Conservation (phyloP, 2,329 filamentous ascomycete species). For the Aspergillus felis region DNA sequence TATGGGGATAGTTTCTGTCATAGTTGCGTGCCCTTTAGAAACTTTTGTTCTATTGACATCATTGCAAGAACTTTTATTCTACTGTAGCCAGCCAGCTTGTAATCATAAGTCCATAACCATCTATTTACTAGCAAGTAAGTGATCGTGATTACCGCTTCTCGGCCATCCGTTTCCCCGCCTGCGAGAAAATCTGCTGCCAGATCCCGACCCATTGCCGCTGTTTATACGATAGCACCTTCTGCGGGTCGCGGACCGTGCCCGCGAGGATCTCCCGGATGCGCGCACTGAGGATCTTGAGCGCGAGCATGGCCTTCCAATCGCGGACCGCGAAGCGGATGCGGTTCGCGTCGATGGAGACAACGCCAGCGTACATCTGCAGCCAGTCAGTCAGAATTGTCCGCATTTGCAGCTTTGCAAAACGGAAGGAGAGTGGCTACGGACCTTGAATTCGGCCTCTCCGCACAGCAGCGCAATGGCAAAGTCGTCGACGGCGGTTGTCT, state of each 20-base stretch:
- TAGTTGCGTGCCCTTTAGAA: no score
- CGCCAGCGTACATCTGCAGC: constrained; percentile 73
- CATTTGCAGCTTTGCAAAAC: neutral
- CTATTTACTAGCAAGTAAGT: neutral
- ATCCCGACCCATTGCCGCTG: constrained; percentile 71
- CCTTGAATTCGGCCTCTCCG: constrained; percentile 83
- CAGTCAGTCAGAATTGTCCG: neutral
- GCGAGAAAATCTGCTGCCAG: constrained; percentile 66
- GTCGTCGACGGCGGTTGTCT: constrained; percentile 75
- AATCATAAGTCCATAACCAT: neutral
- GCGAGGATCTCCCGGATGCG: constrained; percentile 73
- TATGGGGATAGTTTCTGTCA: constrained; percentile 35
- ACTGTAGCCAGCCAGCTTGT: neutral
- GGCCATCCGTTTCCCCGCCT: constrained; percentile 20
- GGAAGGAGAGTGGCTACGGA: constrained; percentile 36
- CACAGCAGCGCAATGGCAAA: constrained; percentile 81
- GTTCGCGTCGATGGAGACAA: constrained; percentile 83
- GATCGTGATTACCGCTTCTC: neutral
- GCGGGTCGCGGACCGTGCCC: constrained; percentile 55
- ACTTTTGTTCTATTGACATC: no score
- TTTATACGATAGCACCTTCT: constrained; percentile 49
- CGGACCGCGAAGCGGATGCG: constrained; percentile 75
- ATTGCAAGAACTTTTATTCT: neutral
- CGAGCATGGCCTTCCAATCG: constrained; percentile 88
- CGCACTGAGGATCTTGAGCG: constrained; percentile 74